A percentile compares a stretch with the other conserved stretches of the same genome.
phyloP scores from a whole-genome alignment of 106 monocot genomes.

The Cymbidium sinense region DNA sequence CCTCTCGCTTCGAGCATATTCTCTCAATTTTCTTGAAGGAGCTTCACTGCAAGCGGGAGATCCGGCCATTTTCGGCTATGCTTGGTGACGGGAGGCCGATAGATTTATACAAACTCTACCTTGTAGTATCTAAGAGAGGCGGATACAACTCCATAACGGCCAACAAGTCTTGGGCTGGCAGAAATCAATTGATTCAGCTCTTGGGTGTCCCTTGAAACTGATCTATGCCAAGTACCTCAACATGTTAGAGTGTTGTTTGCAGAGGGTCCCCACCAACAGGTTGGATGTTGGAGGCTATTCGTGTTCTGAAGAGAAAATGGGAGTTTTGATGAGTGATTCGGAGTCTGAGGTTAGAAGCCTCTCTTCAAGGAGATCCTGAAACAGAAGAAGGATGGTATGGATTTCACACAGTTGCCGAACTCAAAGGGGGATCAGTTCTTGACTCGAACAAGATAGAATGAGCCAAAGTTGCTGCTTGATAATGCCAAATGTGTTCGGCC shows the following conservation, averaged over 20 bases:
- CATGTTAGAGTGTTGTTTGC: too few relatives aligned
- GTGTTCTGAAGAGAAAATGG: background rate
- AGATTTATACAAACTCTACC: too few relatives aligned
- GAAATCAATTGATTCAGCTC: constrained; percentile 13
- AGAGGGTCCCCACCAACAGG: background rate
- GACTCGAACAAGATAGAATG: too few relatives aligned
- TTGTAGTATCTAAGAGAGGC: too few relatives aligned
- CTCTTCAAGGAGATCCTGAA: background rate
- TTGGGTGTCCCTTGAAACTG: constrained; percentile 40
- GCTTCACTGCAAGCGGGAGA: constrained; percentile 15
- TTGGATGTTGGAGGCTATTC: background rate
- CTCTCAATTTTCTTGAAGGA: constrained; percentile 47
- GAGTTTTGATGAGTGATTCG: constrained; percentile 1
- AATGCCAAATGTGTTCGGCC: too few relatives aligned
- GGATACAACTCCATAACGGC: constrained; percentile 36
- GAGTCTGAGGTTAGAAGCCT: background rate
- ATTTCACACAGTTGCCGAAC: too few relatives aligned
- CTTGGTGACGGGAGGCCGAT: too few relatives aligned
- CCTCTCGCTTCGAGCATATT: constrained; percentile 29
- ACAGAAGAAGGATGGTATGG: constrained; percentile 11
- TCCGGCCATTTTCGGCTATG: constrained; percentile 50
- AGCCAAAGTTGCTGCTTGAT: too few relatives aligned
- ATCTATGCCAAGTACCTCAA: too few relatives aligned
- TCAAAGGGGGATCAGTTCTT: too few relatives aligned
- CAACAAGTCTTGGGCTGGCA: constrained; percentile 21